Evolutionary conservation across 768 basidiomycete genomes (phyloP).

Genomic region (Cyathus striatus): DNA sequence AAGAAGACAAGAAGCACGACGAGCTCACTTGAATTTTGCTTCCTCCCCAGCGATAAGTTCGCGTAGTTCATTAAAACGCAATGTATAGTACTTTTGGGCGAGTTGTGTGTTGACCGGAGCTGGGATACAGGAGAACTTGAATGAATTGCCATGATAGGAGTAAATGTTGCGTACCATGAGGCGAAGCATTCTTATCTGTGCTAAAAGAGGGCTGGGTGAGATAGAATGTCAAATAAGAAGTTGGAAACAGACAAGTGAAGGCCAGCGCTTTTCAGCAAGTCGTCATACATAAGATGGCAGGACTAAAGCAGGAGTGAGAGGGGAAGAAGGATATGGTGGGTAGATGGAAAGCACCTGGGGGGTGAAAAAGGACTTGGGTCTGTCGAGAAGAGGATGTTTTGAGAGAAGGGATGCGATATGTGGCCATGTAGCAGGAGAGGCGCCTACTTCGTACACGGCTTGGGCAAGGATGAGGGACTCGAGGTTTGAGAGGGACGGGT

Average conservation of each 20-base stretch:
- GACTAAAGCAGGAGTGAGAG: slow-evolving; percentile 34
- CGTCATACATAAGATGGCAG: slow-evolving; percentile 61
- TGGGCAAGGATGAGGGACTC: slow-evolving; percentile 84
- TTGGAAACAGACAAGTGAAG: background rate
- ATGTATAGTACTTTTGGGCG: slow-evolving; percentile 69
- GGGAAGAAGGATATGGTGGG: slow-evolving; percentile 5
- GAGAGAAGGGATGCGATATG: slow-evolving; percentile 60
- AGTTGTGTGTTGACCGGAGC: slow-evolving; percentile 63
- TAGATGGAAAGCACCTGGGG: slow-evolving; percentile 46
- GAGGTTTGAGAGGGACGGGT: slow-evolving; percentile 25
- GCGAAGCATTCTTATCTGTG: slow-evolving; percentile 43
- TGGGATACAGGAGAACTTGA: slow-evolving; percentile 17
- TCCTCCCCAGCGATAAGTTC: slow-evolving; percentile 72
- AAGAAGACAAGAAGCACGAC: too few relatives aligned
- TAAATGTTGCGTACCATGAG: slow-evolving; percentile 44
- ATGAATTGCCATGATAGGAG: background rate
- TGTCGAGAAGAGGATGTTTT: slow-evolving; percentile 63
- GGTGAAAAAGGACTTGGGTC: slow-evolving; percentile 63
- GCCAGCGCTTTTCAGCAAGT: slow-evolving; percentile 60
- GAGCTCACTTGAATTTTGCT: slow-evolving; percentile 64
- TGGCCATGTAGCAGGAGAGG: slow-evolving; percentile 50
- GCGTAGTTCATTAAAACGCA: slow-evolving; percentile 67
- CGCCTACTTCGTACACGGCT: slow-evolving; percentile 79
- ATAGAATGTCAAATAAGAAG: slow-evolving; percentile 1
- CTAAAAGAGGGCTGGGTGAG: slow-evolving; percentile 26